Base-by-base conservation (phyloP, 768 basidiomycete species). In the Russula olivacea region DNA sequence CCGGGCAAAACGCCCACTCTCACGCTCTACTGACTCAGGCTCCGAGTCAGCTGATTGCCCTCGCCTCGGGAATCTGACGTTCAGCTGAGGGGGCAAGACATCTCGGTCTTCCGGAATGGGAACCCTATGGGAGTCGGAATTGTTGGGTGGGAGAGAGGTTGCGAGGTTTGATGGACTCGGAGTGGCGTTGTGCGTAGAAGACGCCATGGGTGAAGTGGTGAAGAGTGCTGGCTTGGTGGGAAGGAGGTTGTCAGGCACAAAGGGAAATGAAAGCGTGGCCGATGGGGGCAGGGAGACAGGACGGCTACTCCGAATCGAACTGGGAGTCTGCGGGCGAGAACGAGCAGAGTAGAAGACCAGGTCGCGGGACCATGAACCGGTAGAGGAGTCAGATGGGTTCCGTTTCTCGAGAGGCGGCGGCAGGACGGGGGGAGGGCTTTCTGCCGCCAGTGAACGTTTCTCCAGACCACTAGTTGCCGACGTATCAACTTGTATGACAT, bases 281-380 rank as follows among this genome's bases (percentile, higher is more conserved):
- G 63, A 28, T 30, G 63, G 19, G 10, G 53, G 63, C 21, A 64
- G 17, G 40, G 63, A 60, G 17, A 48, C 58, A 36, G 53, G 63
- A 15, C 63, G 63, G 40, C 40, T 60, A 32, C 58, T 64, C 23
- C 48, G 58, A 23, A 60, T 49, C 7, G 63, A 60, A 38, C 58
- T 64, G 23, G 63, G 63, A 12, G 63, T 64, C 54, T 60, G 63
- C 3, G 63, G 63, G 14, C 63, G 63, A 43, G 63, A 64, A 43
- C 40, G 19, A 21, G 63, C 58, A 25, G 58, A 30, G 54, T 60
- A 64, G 43, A 64, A 64, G 5, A 49, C 54, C 30, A 56, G 21
- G 49, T 64, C 63, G 25, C 54, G 63, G 23, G 63, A 64, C 63
- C 58, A 64, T 19, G 63, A 64, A 15, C 54, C 40, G 15, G 51